Evolutionary conservation across 139 green algal species (phyloP).

Genomic region (Auxenochlorella pyrenoidosa): DNA sequence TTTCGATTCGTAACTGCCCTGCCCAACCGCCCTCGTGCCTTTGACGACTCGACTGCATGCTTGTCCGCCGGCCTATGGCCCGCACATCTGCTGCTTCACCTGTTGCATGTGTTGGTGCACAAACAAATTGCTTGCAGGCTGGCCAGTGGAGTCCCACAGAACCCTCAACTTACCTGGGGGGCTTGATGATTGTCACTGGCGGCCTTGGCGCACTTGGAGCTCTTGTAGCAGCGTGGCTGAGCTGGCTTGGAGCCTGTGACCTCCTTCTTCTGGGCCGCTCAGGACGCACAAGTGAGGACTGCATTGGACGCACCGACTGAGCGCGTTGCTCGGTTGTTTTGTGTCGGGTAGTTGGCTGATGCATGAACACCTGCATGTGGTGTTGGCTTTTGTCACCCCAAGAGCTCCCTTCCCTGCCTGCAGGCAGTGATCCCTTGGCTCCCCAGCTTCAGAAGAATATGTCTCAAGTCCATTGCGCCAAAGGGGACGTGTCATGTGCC

Average conservation of each 20-base stretch:
- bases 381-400: background rate
- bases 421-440: slow-evolving; percentile 3
- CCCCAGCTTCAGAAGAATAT: background rate
- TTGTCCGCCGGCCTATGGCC: too few species aligned
- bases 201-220: slow-evolving; percentile 55
- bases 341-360: too few species aligned
- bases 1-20: too few species aligned
- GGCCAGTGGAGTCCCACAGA: background rate
- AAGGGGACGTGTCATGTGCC: slow-evolving; percentile 25
- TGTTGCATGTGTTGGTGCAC: too few species aligned
- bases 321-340: too few species aligned
- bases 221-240: slow-evolving; percentile 72
- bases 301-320: too few species aligned
- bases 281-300: slow-evolving; percentile 24
- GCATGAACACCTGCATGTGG: too few species aligned
- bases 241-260: background rate
- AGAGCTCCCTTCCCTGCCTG: background rate
- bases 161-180: background rate
- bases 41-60: too few species aligned
- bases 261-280: slow-evolving; percentile 53
- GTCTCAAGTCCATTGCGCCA: slow-evolving; percentile 3
- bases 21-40: too few species aligned
- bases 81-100: too few species aligned
- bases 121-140: too few species aligned
- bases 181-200: slow-evolving; percentile 46